Percentiles rank a stretch among this genome's conserved stretches.
Conservation (phyloP, 495 filamentous ascomycete species). For the Podospora didyma region DNA sequence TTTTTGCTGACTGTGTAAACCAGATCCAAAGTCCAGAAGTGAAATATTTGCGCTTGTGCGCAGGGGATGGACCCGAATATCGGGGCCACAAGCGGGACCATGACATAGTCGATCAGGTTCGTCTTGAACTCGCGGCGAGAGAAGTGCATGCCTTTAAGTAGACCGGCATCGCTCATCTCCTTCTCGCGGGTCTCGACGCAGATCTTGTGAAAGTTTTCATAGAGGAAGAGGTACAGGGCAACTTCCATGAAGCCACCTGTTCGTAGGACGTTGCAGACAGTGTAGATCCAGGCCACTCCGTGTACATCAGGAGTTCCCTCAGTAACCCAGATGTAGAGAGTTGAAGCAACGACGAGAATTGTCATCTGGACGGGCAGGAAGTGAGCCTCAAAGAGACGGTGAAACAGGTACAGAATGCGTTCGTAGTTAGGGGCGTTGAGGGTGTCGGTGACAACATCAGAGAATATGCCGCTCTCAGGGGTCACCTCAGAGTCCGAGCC, state of each 20-base stretch:
- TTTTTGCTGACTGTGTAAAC: constrained; percentile 68
- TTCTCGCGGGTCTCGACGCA: constrained; percentile 53
- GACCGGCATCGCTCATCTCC: constrained; percentile 59
- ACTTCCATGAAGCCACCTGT: constrained; percentile 56
- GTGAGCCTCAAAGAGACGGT: constrained; percentile 65
- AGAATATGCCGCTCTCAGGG: constrained; percentile 44
- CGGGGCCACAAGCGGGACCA: constrained; percentile 58
- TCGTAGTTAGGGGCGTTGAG: constrained; percentile 41
- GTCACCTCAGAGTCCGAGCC: constrained; percentile 32
- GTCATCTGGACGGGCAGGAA: constrained; percentile 62
- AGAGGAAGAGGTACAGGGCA: constrained; percentile 55
- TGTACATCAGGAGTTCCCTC: constrained; percentile 45
- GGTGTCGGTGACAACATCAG: constrained; percentile 42
- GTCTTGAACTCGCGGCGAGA: constrained; percentile 48
- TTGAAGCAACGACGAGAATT: constrained; percentile 56
- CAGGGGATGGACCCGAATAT: constrained; percentile 60
- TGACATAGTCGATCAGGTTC: constrained; percentile 52
- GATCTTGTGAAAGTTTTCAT: constrained; percentile 58
- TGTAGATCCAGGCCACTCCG: constrained; percentile 49
- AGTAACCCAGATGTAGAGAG: constrained; percentile 47
- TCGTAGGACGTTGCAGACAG: constrained; percentile 53
- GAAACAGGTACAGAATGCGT: constrained; percentile 46
- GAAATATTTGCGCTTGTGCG: constrained; percentile 57
- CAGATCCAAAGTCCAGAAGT: constrained; percentile 63
- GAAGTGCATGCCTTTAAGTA: constrained; percentile 56